A percentile compares a stretch with the other conserved stretches of the same genome.
phyloP scores from a whole-genome alignment of 352 stramenopile genomes.

The Phytophthora palmivora region DNA sequence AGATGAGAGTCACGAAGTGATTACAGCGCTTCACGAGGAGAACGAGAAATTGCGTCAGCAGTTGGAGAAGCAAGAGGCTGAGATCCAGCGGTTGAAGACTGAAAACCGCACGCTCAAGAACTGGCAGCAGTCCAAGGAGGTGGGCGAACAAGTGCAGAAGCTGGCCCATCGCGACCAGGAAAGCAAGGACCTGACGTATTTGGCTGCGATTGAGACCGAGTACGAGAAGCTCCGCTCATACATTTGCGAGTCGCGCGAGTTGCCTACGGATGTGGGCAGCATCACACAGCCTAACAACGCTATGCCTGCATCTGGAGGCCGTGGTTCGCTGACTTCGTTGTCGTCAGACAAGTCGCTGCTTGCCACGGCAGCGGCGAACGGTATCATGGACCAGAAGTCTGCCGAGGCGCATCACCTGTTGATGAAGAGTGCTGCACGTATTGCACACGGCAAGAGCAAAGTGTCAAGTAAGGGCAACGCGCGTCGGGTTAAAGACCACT shows the following conservation, averaged over 20 bases:
- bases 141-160: constrained; percentile 90
- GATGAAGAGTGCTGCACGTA: constrained; percentile 70
- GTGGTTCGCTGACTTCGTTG: constrained; percentile 43
- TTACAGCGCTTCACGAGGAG: constrained; percentile 83
- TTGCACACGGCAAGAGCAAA: constrained; percentile 74
- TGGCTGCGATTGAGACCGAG: constrained; percentile 79
- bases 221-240: constrained; percentile 86
- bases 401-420: constrained; percentile 73
- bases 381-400: constrained; percentile 60
- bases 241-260: constrained; percentile 78
- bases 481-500: constrained; percentile 87
- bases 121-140: constrained; percentile 88
- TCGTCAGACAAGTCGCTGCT: constrained; percentile 51
- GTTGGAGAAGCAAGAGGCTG: constrained; percentile 73
- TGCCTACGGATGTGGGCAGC: constrained; percentile 72
- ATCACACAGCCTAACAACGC: constrained; percentile 39
- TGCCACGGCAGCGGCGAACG: constrained; percentile 39
- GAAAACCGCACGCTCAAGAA: constrained; percentile 85
- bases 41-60: constrained; percentile 82
- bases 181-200: constrained; percentile 85
- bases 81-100: constrained; percentile 79
- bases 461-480: constrained; percentile 78
- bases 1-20: constrained; percentile 89
- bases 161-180: constrained; percentile 86
- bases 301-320: constrained; percentile 9